These are phyloP conservation scores for Fusarium clavum DNA, from an alignment of 2,329 filamentous ascomycete genomes.

Conservation along the genomic window DNA sequence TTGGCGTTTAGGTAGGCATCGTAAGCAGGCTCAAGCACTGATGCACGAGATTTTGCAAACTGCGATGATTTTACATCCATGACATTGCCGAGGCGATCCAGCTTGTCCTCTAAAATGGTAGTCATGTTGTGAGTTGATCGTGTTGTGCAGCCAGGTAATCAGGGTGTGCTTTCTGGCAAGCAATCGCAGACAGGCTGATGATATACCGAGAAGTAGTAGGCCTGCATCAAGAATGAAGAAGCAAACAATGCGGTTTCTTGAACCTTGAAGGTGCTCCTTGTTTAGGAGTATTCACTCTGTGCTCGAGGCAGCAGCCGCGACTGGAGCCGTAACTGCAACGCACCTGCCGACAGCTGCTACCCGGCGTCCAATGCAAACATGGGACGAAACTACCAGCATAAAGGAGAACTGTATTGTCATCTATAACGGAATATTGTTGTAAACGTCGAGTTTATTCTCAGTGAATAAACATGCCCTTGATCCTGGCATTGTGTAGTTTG, in stretches of 20 bases:
- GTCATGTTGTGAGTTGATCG: conserved; percentile 9
- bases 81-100: conserved; percentile 4
- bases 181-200: not conserved
- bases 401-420: not conserved
- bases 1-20: conserved; percentile 26
- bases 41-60: not conserved
- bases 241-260: not conserved
- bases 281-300: not conserved
- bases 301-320: conserved; percentile 18
- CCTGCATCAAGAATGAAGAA: accelerated
- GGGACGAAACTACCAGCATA: not conserved
- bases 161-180: not conserved
- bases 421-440: not conserved
- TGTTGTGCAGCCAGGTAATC: too few relatives aligned
- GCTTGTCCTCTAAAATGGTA: conserved; percentile 3
- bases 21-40: conserved; percentile 30
- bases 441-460: not conserved
- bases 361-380: not conserved
- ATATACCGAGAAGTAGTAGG: not conserved
- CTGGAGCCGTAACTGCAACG: conserved; percentile 21
- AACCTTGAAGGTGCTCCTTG: not conserved
- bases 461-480: not conserved
- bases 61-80: not conserved
- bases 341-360: conserved; percentile 24
- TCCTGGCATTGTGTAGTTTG: not conserved